Evolutionary conservation across 2,329 filamentous ascomycete species (phyloP), one percentile per base, ranked within the genome.

Genomic region (Plenodomus biglobosus): DNA sequence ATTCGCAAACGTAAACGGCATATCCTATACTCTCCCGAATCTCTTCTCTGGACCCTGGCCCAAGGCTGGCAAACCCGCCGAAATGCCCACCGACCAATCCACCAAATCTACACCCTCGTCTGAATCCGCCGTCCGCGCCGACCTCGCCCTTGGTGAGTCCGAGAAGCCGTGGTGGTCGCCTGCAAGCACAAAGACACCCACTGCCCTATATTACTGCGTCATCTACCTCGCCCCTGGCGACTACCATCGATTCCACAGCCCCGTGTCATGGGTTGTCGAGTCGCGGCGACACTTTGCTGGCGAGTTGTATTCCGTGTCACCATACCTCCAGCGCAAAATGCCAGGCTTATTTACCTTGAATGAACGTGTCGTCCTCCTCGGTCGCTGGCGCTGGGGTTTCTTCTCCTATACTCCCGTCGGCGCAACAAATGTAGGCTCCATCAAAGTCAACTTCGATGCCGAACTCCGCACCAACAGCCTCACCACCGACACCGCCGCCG

Each of bases 181-280:
- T 1, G 61, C 62, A 2, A 66, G 63, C n/a, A 59, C 65, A 13
- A 71, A 72, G 40, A 69, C 62, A 13, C 76, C 75, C 2, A 90
- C 86, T 4, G 84, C 86, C 8, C 82, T 99, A 7, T 96, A 95
- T 78, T 99, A 97, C 73, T 88, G 81, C 52, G 95, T 99, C 55
- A 85, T 99, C 66, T 99, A 99, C 75, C 84, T 99, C 37, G 94
- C 95, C 0, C 94, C 94, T 0, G 94, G 94, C 41, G 95, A 99
- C 76, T 99, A 99, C 76, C 94, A 99, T 76, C 89, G 92, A 56
- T 99, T 97, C 78, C 95, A 99, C 76, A 95, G 90, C 1, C 94
- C 94, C 0, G 86, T 90, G 1, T 88, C 90, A 61, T 99, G 94
- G 94, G 91, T 99, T 15, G 94, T 94, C 27, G 89, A 96, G 73